Evolutionary conservation across 352 stramenopile species (phyloP), one percentile per base, ranked within the genome.

Genomic region (Globisporangium paroecandrum): DNA sequence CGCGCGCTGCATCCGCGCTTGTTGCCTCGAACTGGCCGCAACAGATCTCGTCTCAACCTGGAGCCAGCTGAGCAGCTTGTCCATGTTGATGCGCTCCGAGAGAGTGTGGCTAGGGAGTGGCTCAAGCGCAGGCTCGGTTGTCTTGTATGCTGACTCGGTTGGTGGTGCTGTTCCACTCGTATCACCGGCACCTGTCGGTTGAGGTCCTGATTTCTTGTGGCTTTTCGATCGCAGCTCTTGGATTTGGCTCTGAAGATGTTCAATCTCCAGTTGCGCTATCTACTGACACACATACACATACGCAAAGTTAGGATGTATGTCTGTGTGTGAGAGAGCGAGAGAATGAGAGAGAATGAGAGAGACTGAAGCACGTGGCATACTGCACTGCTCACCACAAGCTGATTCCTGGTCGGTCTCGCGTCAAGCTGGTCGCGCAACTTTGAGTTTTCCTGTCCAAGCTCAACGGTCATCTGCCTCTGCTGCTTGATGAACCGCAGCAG

Each of bases 61-160:
- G 5, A 80, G 65, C 65, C 62, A 76, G 25, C 54, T 69, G 22
- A 80, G 71, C 24, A 80, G 61, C 38, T 75, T 77, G 60, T 80
- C 74, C 6, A 66, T 46, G 18, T 55, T 51, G n/a, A 80, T 77
- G n/a, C 71, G 63, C n/a, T 77, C 71, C 0, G 58, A 34, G 22
- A 79, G 63, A 4, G 68, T 72, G 6, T 68, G 47, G 10, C 49
- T 58, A 4, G 58, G 60, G 1, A 57, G 54, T 0, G 59, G 51
- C 25, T 77, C 67, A 36, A 70, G 69, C 18, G 27, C 24, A 32
- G 54, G 6, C n/a, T 58, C 25, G 24, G 24, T 51, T 25, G 12
- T 36, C 18, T 22, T 56, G 3, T 59, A 15, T 38, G 13, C 3
- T 20, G 38, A 6, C 25, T 56, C 8, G 18, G 25, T 22, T 64